Evolutionary conservation across 176 grass and related monocot genomes (phyloP), one percentile per base, ranked within the genome.

Genomic region (Aegilops umbellulata): DNA sequence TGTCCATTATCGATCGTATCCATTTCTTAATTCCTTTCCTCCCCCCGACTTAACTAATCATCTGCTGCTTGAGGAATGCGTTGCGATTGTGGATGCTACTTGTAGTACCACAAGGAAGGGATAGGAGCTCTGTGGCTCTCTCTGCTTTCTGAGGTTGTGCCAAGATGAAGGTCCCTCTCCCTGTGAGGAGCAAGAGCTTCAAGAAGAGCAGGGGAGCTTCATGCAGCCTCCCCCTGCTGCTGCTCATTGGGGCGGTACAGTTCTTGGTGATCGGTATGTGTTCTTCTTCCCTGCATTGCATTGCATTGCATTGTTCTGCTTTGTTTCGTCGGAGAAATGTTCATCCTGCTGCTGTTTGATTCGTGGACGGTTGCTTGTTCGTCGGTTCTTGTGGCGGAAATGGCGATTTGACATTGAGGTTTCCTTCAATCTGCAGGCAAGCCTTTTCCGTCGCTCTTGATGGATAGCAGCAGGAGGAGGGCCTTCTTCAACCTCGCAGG

Each of bases 211-310:
- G 62, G 83, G 65, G 55, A 2, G 67, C 70, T 2, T 76, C 85
- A 23, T 71, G 91, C 78, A 84, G 24, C 60, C 79, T 82, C 41
- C 58, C 78, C 11, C 20, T 89, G 60, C 85, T 88, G 57, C 85
- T 90, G 36, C 44, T 90, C 81, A 91, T 91, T 1, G 89, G 47
- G 12, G 81, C 60, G 0, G 65, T 91, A 22, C 89, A 91, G 76
- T 87, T 91, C 89, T 60, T 87, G 47, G 85, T 91, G 17, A 84
- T 91, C 12, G 89, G 89, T 87, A 86, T 0, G 69, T 27, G 19
- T 26, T 38, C 23, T 26, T 74, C 20, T 24, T 46, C 23, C 3
- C 0, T 74, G 13, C 23, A 9, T 6, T 32, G 22, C 46, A 9
- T 6, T 32, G 22, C 46, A 13, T 6, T 32, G 22, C 23, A 65